phyloP scores from a whole-genome alignment of 179 eudicot genomes.

The Heliamphora pulchella region DNA sequence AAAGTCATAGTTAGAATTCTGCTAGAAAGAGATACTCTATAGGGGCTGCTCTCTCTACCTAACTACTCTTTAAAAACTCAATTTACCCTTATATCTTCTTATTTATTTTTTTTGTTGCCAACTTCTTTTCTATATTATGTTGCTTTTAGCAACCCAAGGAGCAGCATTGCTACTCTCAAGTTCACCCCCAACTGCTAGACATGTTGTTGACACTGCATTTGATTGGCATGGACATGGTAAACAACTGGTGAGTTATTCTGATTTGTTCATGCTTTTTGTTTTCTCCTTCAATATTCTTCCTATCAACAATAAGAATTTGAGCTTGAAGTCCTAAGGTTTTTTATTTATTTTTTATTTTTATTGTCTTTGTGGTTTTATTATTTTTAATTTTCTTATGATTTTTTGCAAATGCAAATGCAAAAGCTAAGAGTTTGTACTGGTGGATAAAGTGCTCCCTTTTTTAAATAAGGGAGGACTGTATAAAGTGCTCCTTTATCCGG shows the following conservation, averaged over 20 bases:
- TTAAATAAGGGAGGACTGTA: too few species aligned
- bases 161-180: conserved; percentile 55
- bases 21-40: too few species aligned
- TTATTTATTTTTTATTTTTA: neutral
- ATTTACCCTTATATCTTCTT: too few species aligned
- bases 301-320: conserved; percentile 3
- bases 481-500: too few species aligned
- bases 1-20: too few species aligned
- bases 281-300: neutral
- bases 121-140: neutral
- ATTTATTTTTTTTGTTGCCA: conserved; percentile 5
- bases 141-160: conserved; percentile 62
- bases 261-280: neutral
- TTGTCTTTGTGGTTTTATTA: neutral
- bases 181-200: conserved; percentile 49
- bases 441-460: too few species aligned
- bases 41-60: too few species aligned
- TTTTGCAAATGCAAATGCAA: too few species aligned
- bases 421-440: too few species aligned
- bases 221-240: conserved; percentile 63
- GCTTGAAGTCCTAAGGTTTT: too few species aligned
- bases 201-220: conserved; percentile 61
- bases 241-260: conserved; percentile 60
- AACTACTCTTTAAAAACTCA: too few species aligned
- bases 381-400: too few species aligned